phyloP scores from a whole-genome alignment of 306 rosid species.

The Dryas alaskensis region DNA sequence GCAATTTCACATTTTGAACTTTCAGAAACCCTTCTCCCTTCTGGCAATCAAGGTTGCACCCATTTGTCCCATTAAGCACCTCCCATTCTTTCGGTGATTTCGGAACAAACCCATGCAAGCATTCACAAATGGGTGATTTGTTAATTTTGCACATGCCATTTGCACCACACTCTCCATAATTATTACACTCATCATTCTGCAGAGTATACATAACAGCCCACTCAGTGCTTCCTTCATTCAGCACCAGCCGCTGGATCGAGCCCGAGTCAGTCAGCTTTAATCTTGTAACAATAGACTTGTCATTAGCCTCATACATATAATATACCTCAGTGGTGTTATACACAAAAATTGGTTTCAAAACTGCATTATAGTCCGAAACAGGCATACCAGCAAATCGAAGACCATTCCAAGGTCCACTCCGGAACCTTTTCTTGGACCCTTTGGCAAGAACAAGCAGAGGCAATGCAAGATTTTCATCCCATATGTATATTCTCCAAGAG shows the following conservation, averaged over 20 bases:
- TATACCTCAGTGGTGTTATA: neutral
- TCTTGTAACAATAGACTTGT: neutral
- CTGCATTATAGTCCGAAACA: too few relatives aligned
- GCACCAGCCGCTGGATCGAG: neutral
- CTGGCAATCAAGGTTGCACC: conserved; percentile 36
- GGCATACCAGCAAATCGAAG: neutral
- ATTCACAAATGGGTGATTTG: conserved; percentile 23
- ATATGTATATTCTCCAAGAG: neutral
- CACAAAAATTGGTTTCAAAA: neutral
- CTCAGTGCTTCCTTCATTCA: neutral
- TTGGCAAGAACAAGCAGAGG: neutral
- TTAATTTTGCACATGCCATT: conserved; percentile 29
- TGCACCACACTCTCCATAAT: conserved; percentile 36
- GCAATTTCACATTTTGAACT: conserved; percentile 28
- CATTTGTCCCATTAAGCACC: conserved; percentile 22
- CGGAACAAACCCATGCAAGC: conserved; percentile 36
- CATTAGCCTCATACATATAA: neutral
- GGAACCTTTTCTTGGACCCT: neutral
- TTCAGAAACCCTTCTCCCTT: conserved; percentile 31
- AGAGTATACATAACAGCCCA: conserved; percentile 14
- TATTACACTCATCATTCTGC: conserved; percentile 33
- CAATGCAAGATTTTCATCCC: neutral
- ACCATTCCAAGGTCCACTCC: conserved; percentile 22
- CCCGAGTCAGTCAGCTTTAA: conserved; percentile 3
- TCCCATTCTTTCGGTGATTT: conserved; percentile 18